Base-by-base conservation (phyloP, 495 filamentous ascomycete genomes). In the Penicillium samsonianum region DNA sequence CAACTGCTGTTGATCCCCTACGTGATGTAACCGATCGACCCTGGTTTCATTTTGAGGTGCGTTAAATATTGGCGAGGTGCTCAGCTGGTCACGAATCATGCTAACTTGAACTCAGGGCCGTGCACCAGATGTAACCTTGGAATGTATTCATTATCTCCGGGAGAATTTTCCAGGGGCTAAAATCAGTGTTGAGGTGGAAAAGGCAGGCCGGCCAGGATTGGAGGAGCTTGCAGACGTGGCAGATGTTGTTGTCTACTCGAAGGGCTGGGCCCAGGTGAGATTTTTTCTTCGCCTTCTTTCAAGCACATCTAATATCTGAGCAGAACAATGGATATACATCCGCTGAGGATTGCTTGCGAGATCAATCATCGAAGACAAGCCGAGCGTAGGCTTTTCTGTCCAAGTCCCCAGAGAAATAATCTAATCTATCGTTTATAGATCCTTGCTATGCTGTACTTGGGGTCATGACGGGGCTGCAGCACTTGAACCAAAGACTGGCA, bases 1-100 rank as follows among this genome's bases (percentile, higher is more conserved):
- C 53, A 16, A 62, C 70, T 31, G 73, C 67, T 23, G 54, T 73
- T 46, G 56, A 61, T 19, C 38, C 79, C 45, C 61, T 64, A 0
- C 53, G 58, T 5, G 37, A 57, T 3, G 60, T 65, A n/a, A 67
- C 64, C n/a, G 31, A 16, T 46, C 14, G 16, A 19, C 41, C 19
- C 16, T 89, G 84, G 84, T 89, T 82, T 73, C 87, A 91, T 76
- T 91, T 91, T 61, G 87, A 90, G 78, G 87, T 87, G 71, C 46
- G 79, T 65, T 22, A 19, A 22, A 54, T 48, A 16, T 11, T 22
- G 8, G 22, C 12, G 8, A 17, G 33, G 35, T 50, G 3, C 7
- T 17, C 31, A 37, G 6, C 37, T 48, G 6, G 6, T 35, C 5
- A 33, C 4, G 22, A 5, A 35, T 11, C 20, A 43, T 58, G 43